phyloP scores from a whole-genome alignment of 1,284 basidiomycete species.

The Cronartium quercuum region DNA sequence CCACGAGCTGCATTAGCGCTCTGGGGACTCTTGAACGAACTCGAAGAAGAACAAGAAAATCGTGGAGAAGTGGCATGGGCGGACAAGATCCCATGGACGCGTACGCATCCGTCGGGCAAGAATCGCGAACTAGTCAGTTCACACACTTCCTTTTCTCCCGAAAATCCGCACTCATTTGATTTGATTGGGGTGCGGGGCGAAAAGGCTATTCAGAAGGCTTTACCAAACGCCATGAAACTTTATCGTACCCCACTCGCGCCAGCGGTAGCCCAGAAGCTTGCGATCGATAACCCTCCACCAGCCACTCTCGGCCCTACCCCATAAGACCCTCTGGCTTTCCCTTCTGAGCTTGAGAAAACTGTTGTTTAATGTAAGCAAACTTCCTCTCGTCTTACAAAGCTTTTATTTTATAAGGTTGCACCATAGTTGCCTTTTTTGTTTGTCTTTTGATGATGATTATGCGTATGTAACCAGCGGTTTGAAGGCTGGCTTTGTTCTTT shows the following conservation, averaged over 20 bases:
- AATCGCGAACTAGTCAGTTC: constrained; percentile 49
- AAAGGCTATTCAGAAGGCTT: neutral
- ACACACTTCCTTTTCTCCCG: neutral
- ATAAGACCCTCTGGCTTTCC: too few species aligned
- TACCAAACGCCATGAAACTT: neutral
- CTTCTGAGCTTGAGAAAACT: too few species aligned
- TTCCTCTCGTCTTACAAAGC: too few species aligned
- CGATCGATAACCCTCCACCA: too few species aligned
- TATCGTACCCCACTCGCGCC: neutral
- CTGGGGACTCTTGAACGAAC: constrained; percentile 54
- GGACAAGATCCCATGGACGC: constrained; percentile 50
- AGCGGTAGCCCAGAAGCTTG: too few species aligned
- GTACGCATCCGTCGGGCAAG: constrained; percentile 54
- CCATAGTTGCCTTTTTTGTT: too few species aligned
- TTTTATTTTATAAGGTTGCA: too few species aligned
- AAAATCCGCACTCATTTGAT: neutral
- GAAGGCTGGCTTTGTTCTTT: too few species aligned
- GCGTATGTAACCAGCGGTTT: too few species aligned
- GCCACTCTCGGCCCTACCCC: too few species aligned
- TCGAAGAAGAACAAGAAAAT: constrained; percentile 51
- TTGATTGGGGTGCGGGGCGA: neutral
- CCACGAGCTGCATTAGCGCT: constrained; percentile 52
- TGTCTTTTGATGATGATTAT: too few species aligned
- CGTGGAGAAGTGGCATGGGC: constrained; percentile 44
- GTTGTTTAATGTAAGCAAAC: too few species aligned